Evolutionary conservation across 1,139 yeast genomes (phyloP).

Genomic region (Pneumocystis carinii): DNA sequence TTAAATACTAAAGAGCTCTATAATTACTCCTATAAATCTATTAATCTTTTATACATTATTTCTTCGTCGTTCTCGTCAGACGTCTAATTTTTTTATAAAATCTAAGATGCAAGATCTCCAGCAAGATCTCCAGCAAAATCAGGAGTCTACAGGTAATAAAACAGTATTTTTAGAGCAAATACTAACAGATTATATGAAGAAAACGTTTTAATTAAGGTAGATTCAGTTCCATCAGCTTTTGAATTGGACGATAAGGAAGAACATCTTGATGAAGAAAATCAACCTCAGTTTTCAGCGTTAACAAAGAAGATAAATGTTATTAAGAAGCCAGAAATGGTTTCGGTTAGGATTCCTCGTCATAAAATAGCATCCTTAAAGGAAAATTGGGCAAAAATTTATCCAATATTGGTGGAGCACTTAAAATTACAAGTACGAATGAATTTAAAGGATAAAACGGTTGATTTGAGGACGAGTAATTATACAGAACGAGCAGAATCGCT

Average conservation of each 20-base stretch:
- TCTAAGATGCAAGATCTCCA: background rate
- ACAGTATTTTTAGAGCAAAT: background rate
- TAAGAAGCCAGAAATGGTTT: slow-evolving; percentile 72
- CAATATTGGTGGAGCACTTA: slow-evolving; percentile 87
- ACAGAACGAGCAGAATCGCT: slow-evolving; percentile 88
- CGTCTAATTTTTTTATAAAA: background rate
- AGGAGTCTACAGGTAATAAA: background rate
- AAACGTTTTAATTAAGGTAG: slow-evolving; percentile 52
- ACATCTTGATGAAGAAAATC: slow-evolving; percentile 69
- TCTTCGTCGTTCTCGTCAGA: background rate
- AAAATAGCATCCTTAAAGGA: slow-evolving; percentile 84
- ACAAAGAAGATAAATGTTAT: slow-evolving; percentile 39
- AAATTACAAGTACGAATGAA: slow-evolving; percentile 95
- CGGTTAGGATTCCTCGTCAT: slow-evolving; percentile 90
- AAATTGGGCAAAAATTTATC: slow-evolving; percentile 85
- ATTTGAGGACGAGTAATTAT: slow-evolving; percentile 62
- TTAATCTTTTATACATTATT: too few relatives aligned
- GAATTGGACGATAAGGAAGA: slow-evolving; percentile 25
- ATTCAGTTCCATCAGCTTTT: slow-evolving; percentile 4
- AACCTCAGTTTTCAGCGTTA: slow-evolving; percentile 75
- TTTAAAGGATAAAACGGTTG: slow-evolving; percentile 60
- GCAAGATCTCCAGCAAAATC: background rate
- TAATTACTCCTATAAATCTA: too few relatives aligned
- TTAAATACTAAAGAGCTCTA: too few relatives aligned
- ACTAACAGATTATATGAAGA: slow-evolving; percentile 22